A percentile compares a stretch with the other conserved stretches of the same genome.
These are phyloP conservation scores for Hansfordia pulvinata DNA, from an alignment of 2,329 filamentous ascomycete species.

Conservation along the genomic window DNA sequence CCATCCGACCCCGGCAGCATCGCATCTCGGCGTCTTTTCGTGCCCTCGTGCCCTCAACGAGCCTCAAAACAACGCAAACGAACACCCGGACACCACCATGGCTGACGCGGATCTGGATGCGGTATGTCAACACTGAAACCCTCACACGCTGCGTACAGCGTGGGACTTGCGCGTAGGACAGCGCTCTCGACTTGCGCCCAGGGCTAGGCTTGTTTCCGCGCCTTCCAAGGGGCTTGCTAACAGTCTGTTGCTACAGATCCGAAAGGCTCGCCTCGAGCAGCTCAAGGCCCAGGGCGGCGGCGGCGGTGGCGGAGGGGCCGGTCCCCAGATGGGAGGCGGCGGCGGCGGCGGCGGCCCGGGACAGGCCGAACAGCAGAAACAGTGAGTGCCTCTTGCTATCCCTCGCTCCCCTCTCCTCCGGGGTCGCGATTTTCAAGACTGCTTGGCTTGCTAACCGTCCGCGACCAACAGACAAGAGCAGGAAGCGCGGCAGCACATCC, in stretches of 20 bases:
- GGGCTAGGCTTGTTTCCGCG: background rate
- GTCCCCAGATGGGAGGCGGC: constrained; percentile 28
- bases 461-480: constrained; percentile 24
- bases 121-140: constrained; percentile 19
- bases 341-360: constrained; percentile 29
- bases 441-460: constrained; percentile 1
- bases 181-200: too few species aligned
- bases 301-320: constrained; percentile 28
- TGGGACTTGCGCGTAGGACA: too few species aligned
- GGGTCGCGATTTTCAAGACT: background rate
- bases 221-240: constrained; percentile 4
- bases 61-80: background rate
- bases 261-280: constrained; percentile 84
- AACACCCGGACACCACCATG: constrained; percentile 25
- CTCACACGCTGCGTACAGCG: background rate
- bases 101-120: constrained; percentile 54
- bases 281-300: constrained; percentile 61
- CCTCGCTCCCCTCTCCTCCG: background rate
- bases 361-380: constrained; percentile 48
- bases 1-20: too few species aligned
- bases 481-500: constrained; percentile 63
- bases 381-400: constrained; percentile 27
- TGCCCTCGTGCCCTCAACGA: too few species aligned
- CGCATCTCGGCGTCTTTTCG: too few species aligned
- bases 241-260: constrained; percentile 44